Conservation (phyloP, 2,329 filamentous ascomycete genomes). For the Monosporascus cannonballus region DNA sequence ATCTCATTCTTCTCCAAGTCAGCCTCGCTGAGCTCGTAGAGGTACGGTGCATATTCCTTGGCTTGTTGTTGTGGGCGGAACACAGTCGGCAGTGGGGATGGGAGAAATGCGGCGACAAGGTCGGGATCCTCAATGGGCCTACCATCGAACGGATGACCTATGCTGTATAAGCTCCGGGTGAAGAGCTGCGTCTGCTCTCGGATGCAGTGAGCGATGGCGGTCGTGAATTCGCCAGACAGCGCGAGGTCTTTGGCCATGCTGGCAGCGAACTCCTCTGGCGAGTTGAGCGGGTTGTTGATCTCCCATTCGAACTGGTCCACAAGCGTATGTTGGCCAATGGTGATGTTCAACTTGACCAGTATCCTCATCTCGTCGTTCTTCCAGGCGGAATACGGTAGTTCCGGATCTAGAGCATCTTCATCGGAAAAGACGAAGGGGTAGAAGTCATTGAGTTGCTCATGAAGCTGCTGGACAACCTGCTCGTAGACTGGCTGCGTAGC, state of each 20-base stretch:
- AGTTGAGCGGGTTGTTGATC: conserved; percentile 90
- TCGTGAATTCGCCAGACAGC: conserved; percentile 90
- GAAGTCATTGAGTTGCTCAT: conserved; percentile 87
- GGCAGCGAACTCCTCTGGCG: conserved; percentile 86
- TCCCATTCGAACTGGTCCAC: conserved; percentile 99
- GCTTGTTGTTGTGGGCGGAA: conserved; percentile 89
- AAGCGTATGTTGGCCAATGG: conserved; percentile 87
- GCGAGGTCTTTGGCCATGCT: conserved; percentile 87
- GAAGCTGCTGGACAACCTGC: conserved; percentile 61
- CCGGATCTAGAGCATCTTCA: conserved; percentile 83
- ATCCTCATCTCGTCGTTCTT: conserved; percentile 99
- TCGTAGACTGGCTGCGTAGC: conserved; percentile 58
- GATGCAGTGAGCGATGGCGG: conserved; percentile 95
- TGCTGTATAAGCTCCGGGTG: conserved; percentile 85
- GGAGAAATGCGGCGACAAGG: conserved; percentile 76
- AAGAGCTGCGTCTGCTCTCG: conserved; percentile 94
- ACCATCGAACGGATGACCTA: conserved; percentile 92
- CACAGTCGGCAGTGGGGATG: conserved; percentile 72
- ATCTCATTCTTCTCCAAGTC: conserved; percentile 88
- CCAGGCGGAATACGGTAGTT: conserved; percentile 86
- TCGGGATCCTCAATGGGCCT: conserved; percentile 89
- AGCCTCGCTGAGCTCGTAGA: conserved; percentile 88
- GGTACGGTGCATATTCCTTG: conserved; percentile 87
- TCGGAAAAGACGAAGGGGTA: conserved; percentile 88
- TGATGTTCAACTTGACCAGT: conserved; percentile 92